These are phyloP conservation scores for Colletotrichum sp. DNA, from an alignment of 2,329 filamentous ascomycete genomes.

Conservation along the genomic window DNA sequence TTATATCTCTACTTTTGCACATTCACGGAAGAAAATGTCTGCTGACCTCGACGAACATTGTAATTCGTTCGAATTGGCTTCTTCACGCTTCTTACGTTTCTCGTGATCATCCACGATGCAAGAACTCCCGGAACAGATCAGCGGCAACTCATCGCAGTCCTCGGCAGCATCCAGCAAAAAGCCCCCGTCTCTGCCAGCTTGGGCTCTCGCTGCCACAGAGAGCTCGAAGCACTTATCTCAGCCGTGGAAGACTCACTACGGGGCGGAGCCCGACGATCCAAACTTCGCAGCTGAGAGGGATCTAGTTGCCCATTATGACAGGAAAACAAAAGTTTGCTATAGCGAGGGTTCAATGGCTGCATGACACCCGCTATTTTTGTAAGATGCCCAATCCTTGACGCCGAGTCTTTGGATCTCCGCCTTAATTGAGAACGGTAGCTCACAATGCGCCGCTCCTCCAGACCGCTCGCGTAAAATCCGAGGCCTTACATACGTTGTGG, in stretches of 20 bases:
- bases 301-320: neutral
- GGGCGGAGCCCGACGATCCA: neutral
- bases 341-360: neutral
- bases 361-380: neutral
- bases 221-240: neutral
- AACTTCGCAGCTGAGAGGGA: neutral
- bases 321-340: accelerated
- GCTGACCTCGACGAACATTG: too few species aligned
- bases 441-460: neutral
- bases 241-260: neutral
- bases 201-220: neutral
- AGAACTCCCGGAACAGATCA: neutral
- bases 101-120: neutral
- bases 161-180: neutral
- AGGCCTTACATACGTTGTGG: neutral
- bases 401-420: neutral
- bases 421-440: neutral
- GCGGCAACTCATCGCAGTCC: neutral
- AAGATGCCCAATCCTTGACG: neutral
- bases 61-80: too few species aligned
- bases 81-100: neutral
- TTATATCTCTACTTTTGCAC: too few species aligned
- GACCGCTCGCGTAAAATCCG: accelerated
- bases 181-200: neutral
- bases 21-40: too few species aligned